Percentiles rank a stretch among this genome's conserved stretches.
These are phyloP conservation scores for Cubamyces lactineus DNA, from an alignment of 768 basidiomycete genomes.

Conservation along the genomic window DNA sequence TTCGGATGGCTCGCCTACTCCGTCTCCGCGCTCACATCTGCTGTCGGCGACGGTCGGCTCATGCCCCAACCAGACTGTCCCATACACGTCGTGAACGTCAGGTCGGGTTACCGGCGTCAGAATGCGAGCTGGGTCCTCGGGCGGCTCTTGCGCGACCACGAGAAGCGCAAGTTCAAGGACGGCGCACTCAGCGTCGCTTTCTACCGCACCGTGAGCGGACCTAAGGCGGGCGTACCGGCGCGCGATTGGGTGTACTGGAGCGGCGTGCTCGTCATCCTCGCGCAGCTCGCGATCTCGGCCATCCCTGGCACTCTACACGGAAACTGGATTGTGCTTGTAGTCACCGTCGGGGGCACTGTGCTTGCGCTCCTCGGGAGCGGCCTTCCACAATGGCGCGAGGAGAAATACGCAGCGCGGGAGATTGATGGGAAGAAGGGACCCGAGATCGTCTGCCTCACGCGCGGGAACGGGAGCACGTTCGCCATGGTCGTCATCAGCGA, in stretches of 20 bases:
- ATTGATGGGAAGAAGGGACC: conserved; percentile 14
- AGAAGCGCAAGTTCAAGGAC: conserved; percentile 22
- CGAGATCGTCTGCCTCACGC: conserved; percentile 34
- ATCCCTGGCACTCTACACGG: conserved; percentile 32
- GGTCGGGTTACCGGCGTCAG: conserved; percentile 31
- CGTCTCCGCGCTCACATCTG: conserved; percentile 31
- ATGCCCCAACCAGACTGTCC: conserved; percentile 34
- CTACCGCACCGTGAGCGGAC: conserved; percentile 22
- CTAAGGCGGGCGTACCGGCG: conserved; percentile 26
- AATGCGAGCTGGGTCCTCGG: conserved; percentile 36
- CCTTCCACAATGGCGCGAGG: conserved; percentile 37
- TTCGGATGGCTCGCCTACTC: conserved; percentile 41
- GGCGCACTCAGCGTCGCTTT: conserved; percentile 28
- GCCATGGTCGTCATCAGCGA: conserved; percentile 38
- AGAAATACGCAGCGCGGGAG: conserved; percentile 35
- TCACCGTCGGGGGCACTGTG: conserved; percentile 34
- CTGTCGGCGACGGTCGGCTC: conserved; percentile 33
- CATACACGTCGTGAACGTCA: conserved; percentile 28
- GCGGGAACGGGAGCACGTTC: conserved; percentile 36
- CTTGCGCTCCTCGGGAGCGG: conserved; percentile 32
- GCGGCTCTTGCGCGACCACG: conserved; percentile 36
- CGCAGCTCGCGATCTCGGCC: conserved; percentile 37
- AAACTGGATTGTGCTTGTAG: conserved; percentile 36
- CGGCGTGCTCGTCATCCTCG: conserved; percentile 32
- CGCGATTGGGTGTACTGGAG: conserved; percentile 36